These are phyloP conservation scores for Daphne laureola DNA, from an alignment of 441 rosid genomes.

Conservation along the genomic window DNA sequence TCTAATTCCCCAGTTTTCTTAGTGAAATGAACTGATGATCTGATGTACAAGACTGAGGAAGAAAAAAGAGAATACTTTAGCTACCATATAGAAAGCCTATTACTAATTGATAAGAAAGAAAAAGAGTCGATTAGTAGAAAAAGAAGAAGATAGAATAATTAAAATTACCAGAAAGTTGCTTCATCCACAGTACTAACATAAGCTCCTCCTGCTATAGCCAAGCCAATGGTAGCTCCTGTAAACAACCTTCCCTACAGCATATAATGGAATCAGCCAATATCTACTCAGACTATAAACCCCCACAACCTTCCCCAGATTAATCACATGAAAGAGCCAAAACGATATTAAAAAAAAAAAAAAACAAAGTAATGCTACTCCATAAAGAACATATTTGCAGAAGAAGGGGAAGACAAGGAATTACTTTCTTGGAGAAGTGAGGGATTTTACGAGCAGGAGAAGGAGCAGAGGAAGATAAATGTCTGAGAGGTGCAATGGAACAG, in stretches of 20 bases:
- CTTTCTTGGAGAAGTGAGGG: constrained; percentile 76
- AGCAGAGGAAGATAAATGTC: constrained; percentile 48
- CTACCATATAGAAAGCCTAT: neutral
- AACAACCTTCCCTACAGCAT: constrained; percentile 62
- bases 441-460: constrained; percentile 43
- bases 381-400: neutral
- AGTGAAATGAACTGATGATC: neutral
- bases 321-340: too few relatives aligned
- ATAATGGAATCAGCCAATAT: constrained; percentile 2
- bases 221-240: constrained; percentile 76
- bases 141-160: constrained; percentile 12
- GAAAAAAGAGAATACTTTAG: neutral
- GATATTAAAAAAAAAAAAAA: neutral
- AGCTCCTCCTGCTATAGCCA: constrained; percentile 87
- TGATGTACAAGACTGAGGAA: too few relatives aligned
- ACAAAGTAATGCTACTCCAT: too few relatives aligned
- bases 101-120: constrained; percentile 7
- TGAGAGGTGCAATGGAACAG: constrained; percentile 30
- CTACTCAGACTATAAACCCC: neutral
- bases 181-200: constrained; percentile 95
- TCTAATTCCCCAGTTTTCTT: too few relatives aligned
- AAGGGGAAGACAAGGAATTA: constrained; percentile 13
- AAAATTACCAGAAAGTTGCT: constrained; percentile 77
- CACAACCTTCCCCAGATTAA: neutral
- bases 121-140: neutral